phyloP scores from a whole-genome alignment of 1,284 basidiomycete genomes.

The Mixia osmundae region DNA sequence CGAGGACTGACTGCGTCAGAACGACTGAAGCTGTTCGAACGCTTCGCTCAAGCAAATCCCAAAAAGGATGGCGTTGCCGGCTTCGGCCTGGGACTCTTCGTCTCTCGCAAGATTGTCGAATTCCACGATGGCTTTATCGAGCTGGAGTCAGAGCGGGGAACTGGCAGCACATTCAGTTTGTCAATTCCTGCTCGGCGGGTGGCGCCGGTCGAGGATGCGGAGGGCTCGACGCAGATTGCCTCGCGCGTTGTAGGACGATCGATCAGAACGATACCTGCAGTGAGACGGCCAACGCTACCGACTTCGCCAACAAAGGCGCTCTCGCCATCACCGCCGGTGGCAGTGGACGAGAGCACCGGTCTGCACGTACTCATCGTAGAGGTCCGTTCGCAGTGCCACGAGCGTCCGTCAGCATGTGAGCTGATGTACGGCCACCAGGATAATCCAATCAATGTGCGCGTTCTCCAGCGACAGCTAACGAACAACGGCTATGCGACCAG shows the following conservation, averaged over 20 bases:
- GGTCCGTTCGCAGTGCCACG: no score
- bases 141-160: background rate
- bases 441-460: no score
- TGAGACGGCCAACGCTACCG: background rate
- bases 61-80: background rate
- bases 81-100: background rate
- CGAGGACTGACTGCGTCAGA: background rate
- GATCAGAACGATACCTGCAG: background rate
- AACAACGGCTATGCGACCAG: background rate
- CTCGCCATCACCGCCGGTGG: background rate
- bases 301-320: no score
- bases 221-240: background rate
- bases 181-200: background rate
- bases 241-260: background rate
- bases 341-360: background rate
- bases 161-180: background rate
- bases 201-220: background rate
- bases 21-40: background rate
- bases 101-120: slow-evolving; percentile 1
- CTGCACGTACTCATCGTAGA: no score
- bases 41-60: background rate
- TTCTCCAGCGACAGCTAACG: background rate
- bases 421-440: no score
- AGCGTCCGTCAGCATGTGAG: no score
- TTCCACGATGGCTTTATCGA: slow-evolving; percentile 1